Percentiles rank a stretch among this genome's conserved stretches.
phyloP scores from a whole-genome alignment of 306 rosid species.

The Dalbergia cochinchinensis region DNA sequence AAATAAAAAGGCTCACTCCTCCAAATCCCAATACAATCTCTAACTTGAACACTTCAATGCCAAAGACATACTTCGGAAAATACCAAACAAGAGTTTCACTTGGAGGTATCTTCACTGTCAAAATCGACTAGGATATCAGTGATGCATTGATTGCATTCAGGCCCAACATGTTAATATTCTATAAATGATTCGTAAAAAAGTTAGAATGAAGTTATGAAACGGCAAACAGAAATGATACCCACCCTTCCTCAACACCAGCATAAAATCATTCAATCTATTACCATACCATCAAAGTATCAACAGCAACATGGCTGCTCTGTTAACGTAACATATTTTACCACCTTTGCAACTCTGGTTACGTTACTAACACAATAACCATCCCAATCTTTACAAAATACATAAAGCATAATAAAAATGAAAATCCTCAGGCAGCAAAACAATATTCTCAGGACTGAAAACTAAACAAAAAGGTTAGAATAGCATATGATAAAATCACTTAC shows the following conservation, averaged over 20 bases:
- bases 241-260: background rate
- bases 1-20: conserved; percentile 13
- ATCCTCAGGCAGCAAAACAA: background rate
- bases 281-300: conserved; percentile 7
- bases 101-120: background rate
- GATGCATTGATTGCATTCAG: background rate
- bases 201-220: background rate
- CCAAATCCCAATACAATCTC: conserved; percentile 11
- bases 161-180: conserved; percentile 14
- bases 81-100: conserved; percentile 5
- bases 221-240: background rate
- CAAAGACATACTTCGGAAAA: background rate
- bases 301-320: background rate
- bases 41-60: conserved; percentile 11
- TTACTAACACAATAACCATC: background rate
- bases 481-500: conserved; percentile 52
- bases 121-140: background rate
- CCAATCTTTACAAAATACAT: background rate
- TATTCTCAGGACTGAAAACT: background rate
- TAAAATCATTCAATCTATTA: conserved; percentile 17
- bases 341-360: background rate
- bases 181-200: background rate
- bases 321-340: background rate
- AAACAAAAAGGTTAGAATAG: conserved; percentile 3
- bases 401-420: background rate